Base-by-base conservation (phyloP, 257 asterid species). In the Solanum phureja region DNA sequence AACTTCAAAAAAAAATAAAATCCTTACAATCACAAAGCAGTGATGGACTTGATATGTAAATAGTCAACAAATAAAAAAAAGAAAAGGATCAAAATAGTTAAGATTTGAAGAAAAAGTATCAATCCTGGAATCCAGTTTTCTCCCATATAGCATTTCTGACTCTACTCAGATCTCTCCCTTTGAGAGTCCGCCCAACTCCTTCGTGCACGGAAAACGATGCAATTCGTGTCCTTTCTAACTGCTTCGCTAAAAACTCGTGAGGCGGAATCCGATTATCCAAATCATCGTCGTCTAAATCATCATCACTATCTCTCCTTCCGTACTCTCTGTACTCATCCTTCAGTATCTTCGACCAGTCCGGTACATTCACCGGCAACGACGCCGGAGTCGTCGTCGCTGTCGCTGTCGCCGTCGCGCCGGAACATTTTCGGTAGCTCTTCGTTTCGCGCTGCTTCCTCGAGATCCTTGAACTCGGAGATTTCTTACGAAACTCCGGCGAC, bases 111-210 rank as follows among this genome's bases (percentile, higher is more conserved):
- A 5, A 21, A 74, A 74, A 74, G 12, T 6, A 44, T 79, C 66
- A 87, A 88, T 97, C 98, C 90, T 95, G 89, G 88, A 96, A 97
- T 86, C 99, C 99, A 83, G 93, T 97, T 89, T 96, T 97, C 91
- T 95, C 98, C 99, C 99, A 97, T 92, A 97, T 95, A 69, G 99
- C 99, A 86, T 96, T 94, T 75, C 99, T 90, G n/a, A 96, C 98
- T 91, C 98, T 93, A 88, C 98, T 96, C 56, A 97, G 97, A 91
- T 97, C 99, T 91, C 99, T 91, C 42, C 99, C 99, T 87, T 97
- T 97, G 83, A 97, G 93, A 62, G 98, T 97, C 92, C 99, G 92
- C 44, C 99, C 99, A 69, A 93, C 83, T 76, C 99, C 99, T 88
- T 97, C 99, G 92, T 97, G 98, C 90, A 97, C 96, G 74, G 98